Evolutionary conservation across 2,329 filamentous ascomycete genomes (phyloP), one percentile per base, ranked within the genome.

Genomic region (Fusarium pininemorale): DNA sequence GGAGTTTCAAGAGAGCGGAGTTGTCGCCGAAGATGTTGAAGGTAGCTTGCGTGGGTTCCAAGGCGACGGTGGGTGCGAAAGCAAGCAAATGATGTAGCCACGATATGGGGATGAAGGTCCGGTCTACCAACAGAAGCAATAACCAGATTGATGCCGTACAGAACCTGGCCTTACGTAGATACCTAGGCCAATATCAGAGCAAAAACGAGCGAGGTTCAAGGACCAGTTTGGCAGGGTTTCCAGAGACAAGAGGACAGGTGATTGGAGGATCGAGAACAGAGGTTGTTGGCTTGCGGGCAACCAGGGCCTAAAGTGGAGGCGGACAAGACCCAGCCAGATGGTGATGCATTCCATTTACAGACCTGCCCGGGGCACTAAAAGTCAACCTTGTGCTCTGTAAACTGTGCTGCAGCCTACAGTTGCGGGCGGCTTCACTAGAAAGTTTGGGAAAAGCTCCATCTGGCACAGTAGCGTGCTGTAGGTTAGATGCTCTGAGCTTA

Each of bases 171-270:
- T 50, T 59, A 66, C 53, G 63, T 60, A 67, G 53, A 67, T 67
- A 51, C 47, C 50, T 37, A 67, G 22, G 32, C 64, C 44, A 63
- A 64, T 68, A 51, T 69, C 58, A 74, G 69, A 74, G 66, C 74
- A 69, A 78, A 78, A 78, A 74, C 75, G 70, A 78, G 69, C 67
- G 76, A 77, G 73, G 61, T 64, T 75, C 50, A 69, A 77, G 53
- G 67, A 70, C 63, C 72, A 77, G 62, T 62, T 53, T 30, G 68
- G 70, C 74, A 77, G 76, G 76, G 76, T 75, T 72, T 72, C 66
- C 63, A 70, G 63, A 75, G 65, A 70, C 66, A 48, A 76, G 73
- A 41, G 68, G 56, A 42, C 44, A 69, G 69, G 14, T 77, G 75
- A 77, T 77, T 78, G 75, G 75, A 78, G 74, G 74, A 77, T 74